Conservation (phyloP, 192 early-diverging fungal species). For the Irineochytrium annulatum region DNA sequence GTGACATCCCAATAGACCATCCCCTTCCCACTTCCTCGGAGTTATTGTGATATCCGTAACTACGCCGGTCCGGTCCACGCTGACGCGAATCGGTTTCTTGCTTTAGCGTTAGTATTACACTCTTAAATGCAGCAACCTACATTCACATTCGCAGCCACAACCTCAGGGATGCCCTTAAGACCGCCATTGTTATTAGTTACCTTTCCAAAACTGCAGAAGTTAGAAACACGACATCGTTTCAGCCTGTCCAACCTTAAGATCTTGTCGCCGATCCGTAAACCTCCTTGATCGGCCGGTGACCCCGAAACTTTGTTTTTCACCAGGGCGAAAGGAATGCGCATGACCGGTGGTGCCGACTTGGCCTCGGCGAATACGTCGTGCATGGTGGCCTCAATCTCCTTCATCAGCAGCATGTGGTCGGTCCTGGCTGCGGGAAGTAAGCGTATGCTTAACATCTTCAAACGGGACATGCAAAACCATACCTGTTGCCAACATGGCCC, state of each 20-base stretch:
- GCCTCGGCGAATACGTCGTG: constrained; percentile 37
- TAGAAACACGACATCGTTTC: background rate
- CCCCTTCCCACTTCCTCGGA: constrained; percentile 41
- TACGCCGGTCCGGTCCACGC: constrained; percentile 16
- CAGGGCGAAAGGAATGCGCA: constrained; percentile 3
- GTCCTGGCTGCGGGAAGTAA: constrained; percentile 40
- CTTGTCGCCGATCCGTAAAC: constrained; percentile 6
- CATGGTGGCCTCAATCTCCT: constrained; percentile 49
- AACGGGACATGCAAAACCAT: constrained; percentile 8
- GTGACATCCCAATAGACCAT: constrained; percentile 45
- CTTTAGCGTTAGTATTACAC: background rate
- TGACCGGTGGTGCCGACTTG: background rate
- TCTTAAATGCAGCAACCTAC: background rate
- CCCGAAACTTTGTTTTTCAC: constrained; percentile 3
- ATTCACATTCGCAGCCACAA: background rate
- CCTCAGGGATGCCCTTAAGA: background rate
- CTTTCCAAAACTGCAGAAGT: background rate
- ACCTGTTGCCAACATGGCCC: constrained; percentile 47
- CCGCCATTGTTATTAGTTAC: background rate
- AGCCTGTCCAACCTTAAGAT: constrained; percentile 7
- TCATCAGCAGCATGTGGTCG: constrained; percentile 55
- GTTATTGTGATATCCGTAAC: constrained; percentile 4
- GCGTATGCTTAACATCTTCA: background rate
- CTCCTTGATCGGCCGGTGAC: constrained; percentile 14
- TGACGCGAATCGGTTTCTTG: constrained; percentile 5